These are phyloP conservation scores for Phaeosphaeriaceae sp. DNA, from an alignment of 2,329 filamentous ascomycete genomes.

Conservation along the genomic window DNA sequence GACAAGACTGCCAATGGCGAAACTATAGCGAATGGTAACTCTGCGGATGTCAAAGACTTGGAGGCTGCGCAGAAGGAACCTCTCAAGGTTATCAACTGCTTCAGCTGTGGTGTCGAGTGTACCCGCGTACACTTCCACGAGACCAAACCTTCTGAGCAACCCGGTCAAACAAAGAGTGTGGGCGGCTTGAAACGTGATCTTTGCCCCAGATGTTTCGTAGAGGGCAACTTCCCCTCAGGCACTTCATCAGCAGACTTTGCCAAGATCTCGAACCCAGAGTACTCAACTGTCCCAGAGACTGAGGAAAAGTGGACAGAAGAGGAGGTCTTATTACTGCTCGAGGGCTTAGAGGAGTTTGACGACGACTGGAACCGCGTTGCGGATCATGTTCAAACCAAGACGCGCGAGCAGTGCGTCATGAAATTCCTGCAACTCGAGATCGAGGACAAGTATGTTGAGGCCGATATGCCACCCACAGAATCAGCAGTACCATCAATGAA, in stretches of 20 bases:
- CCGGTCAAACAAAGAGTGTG: conserved; percentile 58
- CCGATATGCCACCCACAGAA: conserved; percentile 64
- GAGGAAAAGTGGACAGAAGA: conserved; percentile 91
- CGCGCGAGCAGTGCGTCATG: conserved; percentile 92
- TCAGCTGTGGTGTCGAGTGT: conserved; percentile 91
- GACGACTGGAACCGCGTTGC: conserved; percentile 96
- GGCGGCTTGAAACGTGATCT: conserved; percentile 78
- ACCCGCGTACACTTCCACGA: conserved; percentile 74
- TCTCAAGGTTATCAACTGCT: conserved; percentile 77
- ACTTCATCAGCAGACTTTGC: conserved; percentile 82
- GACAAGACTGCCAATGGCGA: conserved; percentile 65
- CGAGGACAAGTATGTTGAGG: conserved; percentile 94
- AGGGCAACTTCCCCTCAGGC: conserved; percentile 80
- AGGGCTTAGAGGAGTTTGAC: conserved; percentile 90
- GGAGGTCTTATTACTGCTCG: conserved; percentile 85
- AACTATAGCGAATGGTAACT: conserved; percentile 68
- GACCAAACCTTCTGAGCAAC: conserved; percentile 62
- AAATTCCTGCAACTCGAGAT: conserved; percentile 97
- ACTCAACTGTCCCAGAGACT: conserved; percentile 77
- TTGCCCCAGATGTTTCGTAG: conserved; percentile 88
- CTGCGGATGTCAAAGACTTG: conserved; percentile 68
- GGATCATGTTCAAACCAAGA: conserved; percentile 88
- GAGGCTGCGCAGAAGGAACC: conserved; percentile 66
- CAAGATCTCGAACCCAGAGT: conserved; percentile 86
- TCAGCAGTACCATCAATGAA: conserved; percentile 54